phyloP scores from a whole-genome alignment of 768 basidiomycete species.

The Leccinum incarnatum region DNA sequence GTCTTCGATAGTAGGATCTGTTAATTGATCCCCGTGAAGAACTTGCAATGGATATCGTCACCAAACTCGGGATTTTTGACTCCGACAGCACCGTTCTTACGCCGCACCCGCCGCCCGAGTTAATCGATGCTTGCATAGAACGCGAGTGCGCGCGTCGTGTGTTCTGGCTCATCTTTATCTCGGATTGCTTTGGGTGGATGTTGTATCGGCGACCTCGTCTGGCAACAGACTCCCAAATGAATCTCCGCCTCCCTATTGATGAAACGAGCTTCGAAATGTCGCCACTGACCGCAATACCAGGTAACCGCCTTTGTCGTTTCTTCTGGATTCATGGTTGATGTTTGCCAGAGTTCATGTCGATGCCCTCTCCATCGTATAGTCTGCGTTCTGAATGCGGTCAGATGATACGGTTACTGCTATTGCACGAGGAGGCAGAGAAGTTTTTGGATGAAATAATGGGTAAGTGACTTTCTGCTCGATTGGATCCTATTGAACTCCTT shows the following conservation, averaged over 20 bases:
- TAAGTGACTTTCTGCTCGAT: conserved; percentile 24
- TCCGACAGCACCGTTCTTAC: conserved; percentile 61
- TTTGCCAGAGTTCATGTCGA: conserved; percentile 61
- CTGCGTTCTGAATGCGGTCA: conserved; percentile 62
- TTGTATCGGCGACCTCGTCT: conserved; percentile 35
- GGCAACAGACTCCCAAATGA: conserved; percentile 44
- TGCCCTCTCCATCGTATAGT: conserved; percentile 57
- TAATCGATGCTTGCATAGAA: conserved; percentile 61
- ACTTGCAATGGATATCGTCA: conserved; percentile 62
- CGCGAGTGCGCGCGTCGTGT: conserved; percentile 78
- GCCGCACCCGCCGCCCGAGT: conserved; percentile 55
- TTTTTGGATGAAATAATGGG: conserved; percentile 52
- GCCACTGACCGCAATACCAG: conserved; percentile 37
- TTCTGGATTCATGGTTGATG: conserved; percentile 7
- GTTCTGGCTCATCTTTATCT: conserved; percentile 73
- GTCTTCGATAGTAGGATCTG: neutral
- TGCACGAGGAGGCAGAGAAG: conserved; percentile 61
- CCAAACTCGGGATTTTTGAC: conserved; percentile 61
- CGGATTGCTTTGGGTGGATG: conserved; percentile 48
- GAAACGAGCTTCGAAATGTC: conserved; percentile 79
- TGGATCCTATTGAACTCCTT: conserved; percentile 16
- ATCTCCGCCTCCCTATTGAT: conserved; percentile 72
- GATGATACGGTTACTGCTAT: conserved; percentile 63
- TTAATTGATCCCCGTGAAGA: conserved; percentile 39
- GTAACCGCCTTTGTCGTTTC: conserved; percentile 15